Percentiles rank a stretch among this genome's conserved stretches.
These are phyloP conservation scores for Suillus fuscotomentosus DNA, from an alignment of 768 basidiomycete species.

Conservation along the genomic window DNA sequence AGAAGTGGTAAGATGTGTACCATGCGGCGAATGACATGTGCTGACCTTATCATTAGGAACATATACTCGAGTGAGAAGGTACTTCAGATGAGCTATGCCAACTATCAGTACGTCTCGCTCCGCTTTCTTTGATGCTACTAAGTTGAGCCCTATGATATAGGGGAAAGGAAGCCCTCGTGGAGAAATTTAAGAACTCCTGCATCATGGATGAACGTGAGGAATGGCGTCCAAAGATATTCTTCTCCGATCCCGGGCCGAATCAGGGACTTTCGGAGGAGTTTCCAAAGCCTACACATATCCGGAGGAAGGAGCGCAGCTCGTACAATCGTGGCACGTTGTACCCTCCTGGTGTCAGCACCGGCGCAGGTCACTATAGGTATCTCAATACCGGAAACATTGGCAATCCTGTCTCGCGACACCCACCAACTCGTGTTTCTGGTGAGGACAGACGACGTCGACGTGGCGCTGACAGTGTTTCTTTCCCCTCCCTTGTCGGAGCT, in stretches of 20 bases:
- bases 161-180: conserved; percentile 87
- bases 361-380: conserved; percentile 26
- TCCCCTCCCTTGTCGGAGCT: background rate
- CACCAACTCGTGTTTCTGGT: conserved; percentile 13
- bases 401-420: conserved; percentile 15
- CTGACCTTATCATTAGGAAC: conserved; percentile 53
- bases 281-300: conserved; percentile 76
- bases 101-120: conserved; percentile 73
- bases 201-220: conserved; percentile 86
- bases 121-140: conserved; percentile 8
- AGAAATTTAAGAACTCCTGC: conserved; percentile 89
- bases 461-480: conserved; percentile 1
- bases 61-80: conserved; percentile 92
- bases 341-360: conserved; percentile 42
- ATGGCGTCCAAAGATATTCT: conserved; percentile 86
- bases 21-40: conserved; percentile 1
- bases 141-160: conserved; percentile 33
- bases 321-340: conserved; percentile 74
- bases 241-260: conserved; percentile 64
- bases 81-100: conserved; percentile 89
- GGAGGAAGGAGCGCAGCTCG: conserved; percentile 81
- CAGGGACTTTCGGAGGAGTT: conserved; percentile 80
- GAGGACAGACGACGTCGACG: conserved; percentile 1
- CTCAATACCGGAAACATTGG: conserved; percentile 19
- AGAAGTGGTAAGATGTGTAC: conserved; percentile 63